Evolutionary conservation across 768 basidiomycete species (phyloP).

Genomic region (Termitomyces sp.): DNA sequence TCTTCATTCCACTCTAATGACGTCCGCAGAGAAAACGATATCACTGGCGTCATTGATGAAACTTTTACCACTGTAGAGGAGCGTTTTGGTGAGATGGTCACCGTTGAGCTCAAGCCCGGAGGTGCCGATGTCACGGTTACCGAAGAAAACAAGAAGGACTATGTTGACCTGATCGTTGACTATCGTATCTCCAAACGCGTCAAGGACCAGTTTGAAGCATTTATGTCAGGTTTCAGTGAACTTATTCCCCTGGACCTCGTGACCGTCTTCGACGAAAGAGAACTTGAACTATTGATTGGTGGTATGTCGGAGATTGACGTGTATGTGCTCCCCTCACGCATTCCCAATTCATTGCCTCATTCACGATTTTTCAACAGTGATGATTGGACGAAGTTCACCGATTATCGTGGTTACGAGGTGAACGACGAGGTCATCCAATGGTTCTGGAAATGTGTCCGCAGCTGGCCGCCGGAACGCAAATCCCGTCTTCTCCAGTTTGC

Average conservation of each 20-base stretch:
- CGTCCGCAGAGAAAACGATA: slow-evolving; percentile 84
- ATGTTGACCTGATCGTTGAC: slow-evolving; percentile 90
- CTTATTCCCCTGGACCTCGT: slow-evolving; percentile 96
- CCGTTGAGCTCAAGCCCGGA: slow-evolving; percentile 88
- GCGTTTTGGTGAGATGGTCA: slow-evolving; percentile 97
- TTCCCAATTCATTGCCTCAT: background rate
- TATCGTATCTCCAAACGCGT: slow-evolving; percentile 97
- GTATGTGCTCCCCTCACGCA: slow-evolving; percentile 39
- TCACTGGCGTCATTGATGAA: slow-evolving; percentile 96
- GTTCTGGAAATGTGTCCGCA: slow-evolving; percentile 99
- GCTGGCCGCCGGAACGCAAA: slow-evolving; percentile 98
- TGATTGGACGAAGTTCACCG: slow-evolving; percentile 99
- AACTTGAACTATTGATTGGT: slow-evolving; percentile 94
- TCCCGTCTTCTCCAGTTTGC: slow-evolving; percentile 94
- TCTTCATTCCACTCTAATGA: slow-evolving; percentile 3
- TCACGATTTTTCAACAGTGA: slow-evolving; percentile 42
- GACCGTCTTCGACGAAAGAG: slow-evolving; percentile 98
- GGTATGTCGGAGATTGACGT: slow-evolving; percentile 99
- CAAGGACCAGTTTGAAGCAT: slow-evolving; percentile 97
- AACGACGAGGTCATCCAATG: slow-evolving; percentile 97
- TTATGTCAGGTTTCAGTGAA: slow-evolving; percentile 99
- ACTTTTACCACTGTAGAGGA: slow-evolving; percentile 97
- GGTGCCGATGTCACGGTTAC: slow-evolving; percentile 86
- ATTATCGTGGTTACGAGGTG: slow-evolving; percentile 95
- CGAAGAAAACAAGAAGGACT: slow-evolving; percentile 98